Conservation (phyloP, 441 rosid species). For the Raphanus hybrid region DNA sequence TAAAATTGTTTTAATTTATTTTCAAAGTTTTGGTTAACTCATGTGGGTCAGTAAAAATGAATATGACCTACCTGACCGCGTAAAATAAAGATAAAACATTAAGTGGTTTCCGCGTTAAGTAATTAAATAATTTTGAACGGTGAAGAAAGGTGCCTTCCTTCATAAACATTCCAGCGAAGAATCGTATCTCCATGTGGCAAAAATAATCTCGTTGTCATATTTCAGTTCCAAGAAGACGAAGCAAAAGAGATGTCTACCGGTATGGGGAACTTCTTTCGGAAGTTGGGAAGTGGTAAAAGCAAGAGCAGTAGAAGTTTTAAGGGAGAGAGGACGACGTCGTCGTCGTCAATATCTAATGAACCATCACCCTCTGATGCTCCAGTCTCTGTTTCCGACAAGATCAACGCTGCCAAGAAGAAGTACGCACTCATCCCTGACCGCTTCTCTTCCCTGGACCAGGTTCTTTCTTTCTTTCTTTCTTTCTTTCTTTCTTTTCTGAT, state of each 20-base stretch:
- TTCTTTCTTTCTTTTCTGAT: neutral
- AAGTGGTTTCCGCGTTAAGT: slow-evolving; percentile 16
- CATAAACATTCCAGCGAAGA: neutral
- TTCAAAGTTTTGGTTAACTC: neutral
- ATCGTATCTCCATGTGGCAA: neutral
- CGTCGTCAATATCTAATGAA: neutral
- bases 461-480: slow-evolving; percentile 17
- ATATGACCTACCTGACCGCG: slow-evolving; percentile 10
- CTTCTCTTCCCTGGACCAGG: slow-evolving; percentile 44
- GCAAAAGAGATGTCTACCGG: slow-evolving; percentile 28
- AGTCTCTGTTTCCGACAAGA: slow-evolving; percentile 30
- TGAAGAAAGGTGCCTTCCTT: slow-evolving; percentile 1
- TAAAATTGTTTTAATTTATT: no score
- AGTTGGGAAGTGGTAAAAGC: slow-evolving; percentile 31
- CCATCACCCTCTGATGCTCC: slow-evolving; percentile 25
- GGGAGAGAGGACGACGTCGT: slow-evolving; percentile 10
- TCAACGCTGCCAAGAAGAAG: slow-evolving; percentile 37
- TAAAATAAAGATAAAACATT: neutral
- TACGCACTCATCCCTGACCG: slow-evolving; percentile 44
- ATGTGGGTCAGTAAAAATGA: slow-evolving; percentile 13
- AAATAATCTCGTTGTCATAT: neutral
- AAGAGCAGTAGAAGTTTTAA: slow-evolving; percentile 26
- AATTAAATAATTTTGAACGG: neutral
- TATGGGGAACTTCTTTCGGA: slow-evolving; percentile 37
- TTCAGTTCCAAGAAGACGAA: slow-evolving; percentile 23